Evolutionary conservation across 2,329 filamentous ascomycete species (phyloP).

Genomic region (Epichloe festucae): DNA sequence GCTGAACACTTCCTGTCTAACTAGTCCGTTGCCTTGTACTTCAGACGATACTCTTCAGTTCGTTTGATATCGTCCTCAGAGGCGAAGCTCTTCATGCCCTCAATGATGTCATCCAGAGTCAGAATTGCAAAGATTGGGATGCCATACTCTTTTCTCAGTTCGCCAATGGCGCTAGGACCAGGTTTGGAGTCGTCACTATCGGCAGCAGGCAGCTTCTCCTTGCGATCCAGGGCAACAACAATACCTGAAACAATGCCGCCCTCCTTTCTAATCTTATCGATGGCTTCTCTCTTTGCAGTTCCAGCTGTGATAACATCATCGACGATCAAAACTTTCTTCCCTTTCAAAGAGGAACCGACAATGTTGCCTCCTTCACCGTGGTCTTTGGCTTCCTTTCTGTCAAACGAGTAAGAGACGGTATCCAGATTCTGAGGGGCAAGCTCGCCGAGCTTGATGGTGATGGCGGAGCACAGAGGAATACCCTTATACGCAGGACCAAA

Average conservation of each 20-base stretch:
- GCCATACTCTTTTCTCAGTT: slow-evolving; percentile 69
- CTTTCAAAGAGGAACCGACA: slow-evolving; percentile 74
- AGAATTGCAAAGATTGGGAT: slow-evolving; percentile 77
- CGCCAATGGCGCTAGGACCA: slow-evolving; percentile 70
- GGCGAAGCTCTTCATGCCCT: slow-evolving; percentile 49
- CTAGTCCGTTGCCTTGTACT: slow-evolving; percentile 48
- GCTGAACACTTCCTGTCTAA: neutral
- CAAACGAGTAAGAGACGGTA: slow-evolving; percentile 71
- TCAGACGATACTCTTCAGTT: slow-evolving; percentile 60
- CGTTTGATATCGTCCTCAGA: slow-evolving; percentile 49
- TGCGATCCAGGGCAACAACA: slow-evolving; percentile 75
- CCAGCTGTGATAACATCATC: slow-evolving; percentile 96
- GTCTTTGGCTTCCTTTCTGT: slow-evolving; percentile 91
- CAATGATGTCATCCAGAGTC: slow-evolving; percentile 72
- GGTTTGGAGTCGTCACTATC: slow-evolving; percentile 54
- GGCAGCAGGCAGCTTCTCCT: slow-evolving; percentile 63
- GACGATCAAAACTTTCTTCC: slow-evolving; percentile 76
- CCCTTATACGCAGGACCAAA: slow-evolving; percentile 97
- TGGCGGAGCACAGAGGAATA: slow-evolving; percentile 74
- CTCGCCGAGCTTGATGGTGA: slow-evolving; percentile 61
- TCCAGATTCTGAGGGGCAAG: slow-evolving; percentile 55
- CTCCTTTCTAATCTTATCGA: slow-evolving; percentile 74
- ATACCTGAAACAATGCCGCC: slow-evolving; percentile 80
- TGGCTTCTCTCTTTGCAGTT: slow-evolving; percentile 85
- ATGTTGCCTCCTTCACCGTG: slow-evolving; percentile 92